Evolutionary conservation across 495 filamentous ascomycete genomes (phyloP).

Genomic region (Tetracladium marchalianum): DNA sequence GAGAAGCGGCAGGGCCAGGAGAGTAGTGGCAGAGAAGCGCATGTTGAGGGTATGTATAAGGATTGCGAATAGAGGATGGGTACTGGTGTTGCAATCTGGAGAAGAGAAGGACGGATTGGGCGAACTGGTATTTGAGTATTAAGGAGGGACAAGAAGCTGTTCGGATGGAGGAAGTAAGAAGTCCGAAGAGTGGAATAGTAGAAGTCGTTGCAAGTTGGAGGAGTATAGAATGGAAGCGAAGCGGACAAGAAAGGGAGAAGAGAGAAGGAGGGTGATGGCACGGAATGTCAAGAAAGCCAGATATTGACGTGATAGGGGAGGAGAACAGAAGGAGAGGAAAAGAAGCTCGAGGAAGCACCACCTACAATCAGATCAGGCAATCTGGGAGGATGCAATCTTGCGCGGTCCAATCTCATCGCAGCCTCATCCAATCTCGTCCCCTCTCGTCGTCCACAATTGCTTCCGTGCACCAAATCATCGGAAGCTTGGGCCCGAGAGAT

Average conservation of each 20-base stretch:
- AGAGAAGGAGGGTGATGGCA: constrained; percentile 7
- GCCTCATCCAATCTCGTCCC: too few relatives aligned
- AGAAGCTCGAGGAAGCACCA: constrained; percentile 4
- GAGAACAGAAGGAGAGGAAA: not conserved
- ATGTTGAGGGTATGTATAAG: constrained; percentile 33
- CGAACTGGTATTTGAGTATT: not conserved
- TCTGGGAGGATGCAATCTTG: too few relatives aligned
- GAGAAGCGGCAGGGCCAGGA: constrained; percentile 59
- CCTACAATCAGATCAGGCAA: too few relatives aligned
- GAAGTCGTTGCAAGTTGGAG: constrained; percentile 1
- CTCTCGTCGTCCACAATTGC: too few relatives aligned
- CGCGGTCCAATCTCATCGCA: too few relatives aligned
- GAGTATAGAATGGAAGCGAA: constrained; percentile 3
- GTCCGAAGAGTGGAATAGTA: constrained; percentile 2
- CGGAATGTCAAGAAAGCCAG: constrained; percentile 11
- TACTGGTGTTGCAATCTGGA: not conserved
- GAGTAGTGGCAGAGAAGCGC: constrained; percentile 54
- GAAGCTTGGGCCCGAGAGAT: too few relatives aligned
- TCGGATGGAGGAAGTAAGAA: constrained; percentile 2
- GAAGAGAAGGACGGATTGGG: not conserved
- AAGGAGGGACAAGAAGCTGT: constrained; percentile 1
- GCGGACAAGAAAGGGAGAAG: constrained; percentile 11
- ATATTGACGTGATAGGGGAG: constrained; percentile 1
- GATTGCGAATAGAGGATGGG: not conserved
- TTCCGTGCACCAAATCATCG: too few relatives aligned